Conservation (phyloP, 768 basidiomycete species). For the Leccinum subgranulosum region DNA sequence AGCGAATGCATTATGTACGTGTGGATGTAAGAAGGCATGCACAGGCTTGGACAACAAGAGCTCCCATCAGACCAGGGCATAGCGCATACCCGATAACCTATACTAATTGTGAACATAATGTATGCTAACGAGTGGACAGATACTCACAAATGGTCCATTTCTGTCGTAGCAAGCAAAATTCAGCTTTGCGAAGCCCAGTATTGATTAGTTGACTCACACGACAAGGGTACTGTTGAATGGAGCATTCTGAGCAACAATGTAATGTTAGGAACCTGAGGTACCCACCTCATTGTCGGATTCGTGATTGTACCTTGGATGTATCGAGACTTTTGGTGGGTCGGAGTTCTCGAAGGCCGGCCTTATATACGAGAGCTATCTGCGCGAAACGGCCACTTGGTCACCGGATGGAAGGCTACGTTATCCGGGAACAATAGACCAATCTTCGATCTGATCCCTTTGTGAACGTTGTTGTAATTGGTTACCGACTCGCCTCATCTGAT, state of each 20-base stretch:
- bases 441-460: neutral
- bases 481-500: neutral
- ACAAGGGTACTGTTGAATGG: neutral
- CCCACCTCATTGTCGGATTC: neutral
- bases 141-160: neutral
- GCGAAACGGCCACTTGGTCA: neutral
- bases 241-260: neutral
- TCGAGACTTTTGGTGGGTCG: neutral
- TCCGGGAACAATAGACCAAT: neutral
- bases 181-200: neutral
- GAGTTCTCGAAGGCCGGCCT: neutral
- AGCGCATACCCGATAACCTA: neutral
- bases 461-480: neutral
- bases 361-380: neutral
- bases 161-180: neutral
- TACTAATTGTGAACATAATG: neutral
- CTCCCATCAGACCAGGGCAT: neutral
- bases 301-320: neutral
- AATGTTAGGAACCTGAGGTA: neutral
- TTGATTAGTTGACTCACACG: neutral
- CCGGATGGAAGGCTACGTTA: neutral
- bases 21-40: neutral
- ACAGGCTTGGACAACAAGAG: neutral
- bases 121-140: neutral
- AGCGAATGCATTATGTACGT: neutral